Base-by-base conservation (phyloP, 2,329 filamentous ascomycete species). In the Beauveria sp. region DNA sequence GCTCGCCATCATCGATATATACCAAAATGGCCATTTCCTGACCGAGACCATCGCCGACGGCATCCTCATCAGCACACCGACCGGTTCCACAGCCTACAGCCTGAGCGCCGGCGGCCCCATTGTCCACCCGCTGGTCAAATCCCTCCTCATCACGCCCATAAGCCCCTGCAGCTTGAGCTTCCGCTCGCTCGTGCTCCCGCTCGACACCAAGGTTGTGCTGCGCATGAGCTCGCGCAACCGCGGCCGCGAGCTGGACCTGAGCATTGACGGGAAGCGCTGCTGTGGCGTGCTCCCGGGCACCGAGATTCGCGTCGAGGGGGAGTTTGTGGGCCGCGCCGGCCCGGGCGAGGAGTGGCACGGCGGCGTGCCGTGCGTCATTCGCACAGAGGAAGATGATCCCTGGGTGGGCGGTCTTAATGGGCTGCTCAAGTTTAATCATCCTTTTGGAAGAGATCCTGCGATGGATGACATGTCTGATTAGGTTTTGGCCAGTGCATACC, bases 361-460 rank as follows among this genome's bases (percentile, higher is more conserved):
- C 28, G 93, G 93, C 12, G 93, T 98, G 16, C 95, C 95, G 3
- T 96, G 92, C 71, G 90, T 98, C 38, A 95, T 97, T 70, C 81
- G 92, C 51, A 75, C 77, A 2, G 83, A 87, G 65, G 83, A 88
- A 51, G 91, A 97, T 69, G 93, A 98, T 73, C 91, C 93, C 20
- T 99, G 95, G 95, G 93, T 99, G 2, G 93, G 93, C 1, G 93
- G 95, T 0, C 75, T 99, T 70, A 99, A 96, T 71, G 91, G 91
- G 10, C 73, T 98, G 69, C 77, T 99, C 67, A 99, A 99, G 77
- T 99, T 98, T 73, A 99, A 99, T 73, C 91, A 96, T 76, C 93
- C 93, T 0, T 98, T 98, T 79, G 95, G 95, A 31, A 67, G 73
- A 63, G 73, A 74, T 34, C 68, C 72, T 22, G 64, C 67, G 1